A percentile compares a stretch with the other conserved stretches of the same genome.
Evolutionary conservation across 495 filamentous ascomycete genomes (phyloP).

Genomic region (Aspergillus biplanus): DNA sequence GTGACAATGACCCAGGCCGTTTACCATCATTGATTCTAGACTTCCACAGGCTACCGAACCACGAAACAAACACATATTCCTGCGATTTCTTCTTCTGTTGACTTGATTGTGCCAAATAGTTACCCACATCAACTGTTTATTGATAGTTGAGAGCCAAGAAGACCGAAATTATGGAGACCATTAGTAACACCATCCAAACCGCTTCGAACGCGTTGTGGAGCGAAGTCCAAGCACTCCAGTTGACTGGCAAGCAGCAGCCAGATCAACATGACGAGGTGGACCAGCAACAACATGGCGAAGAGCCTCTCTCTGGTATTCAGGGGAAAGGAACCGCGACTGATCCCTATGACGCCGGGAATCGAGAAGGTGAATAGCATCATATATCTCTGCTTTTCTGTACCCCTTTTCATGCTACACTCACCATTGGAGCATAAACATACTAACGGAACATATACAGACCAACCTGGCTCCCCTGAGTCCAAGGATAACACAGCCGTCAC

Average conservation of each 20-base stretch:
- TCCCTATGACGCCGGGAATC: slow-evolving; percentile 50
- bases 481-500: slow-evolving; percentile 31
- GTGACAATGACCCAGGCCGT: not conserved
- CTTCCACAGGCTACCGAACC: not conserved
- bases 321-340: slow-evolving; percentile 41
- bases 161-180: slow-evolving; percentile 40
- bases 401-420: not conserved
- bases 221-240: slow-evolving; percentile 24
- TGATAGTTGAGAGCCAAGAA: not conserved
- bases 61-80: not conserved
- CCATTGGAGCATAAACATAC: not conserved
- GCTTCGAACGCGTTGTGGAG: slow-evolving; percentile 43
- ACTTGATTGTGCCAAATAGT: no score
- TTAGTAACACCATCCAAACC: slow-evolving; percentile 38
- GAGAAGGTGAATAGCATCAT: slow-evolving; percentile 33
- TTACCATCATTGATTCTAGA: not conserved
- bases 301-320: slow-evolving; percentile 48
- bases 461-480: slow-evolving; percentile 35
- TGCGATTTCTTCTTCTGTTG: no score
- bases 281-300: slow-evolving; percentile 36
- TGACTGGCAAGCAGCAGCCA: slow-evolving; percentile 13
- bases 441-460: slow-evolving; percentile 26
- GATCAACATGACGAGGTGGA: slow-evolving; percentile 34
- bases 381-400: not conserved
- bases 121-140: no score